phyloP scores from a whole-genome alignment of 2,329 filamentous ascomycete genomes.

The Hypomyces rosellus region DNA sequence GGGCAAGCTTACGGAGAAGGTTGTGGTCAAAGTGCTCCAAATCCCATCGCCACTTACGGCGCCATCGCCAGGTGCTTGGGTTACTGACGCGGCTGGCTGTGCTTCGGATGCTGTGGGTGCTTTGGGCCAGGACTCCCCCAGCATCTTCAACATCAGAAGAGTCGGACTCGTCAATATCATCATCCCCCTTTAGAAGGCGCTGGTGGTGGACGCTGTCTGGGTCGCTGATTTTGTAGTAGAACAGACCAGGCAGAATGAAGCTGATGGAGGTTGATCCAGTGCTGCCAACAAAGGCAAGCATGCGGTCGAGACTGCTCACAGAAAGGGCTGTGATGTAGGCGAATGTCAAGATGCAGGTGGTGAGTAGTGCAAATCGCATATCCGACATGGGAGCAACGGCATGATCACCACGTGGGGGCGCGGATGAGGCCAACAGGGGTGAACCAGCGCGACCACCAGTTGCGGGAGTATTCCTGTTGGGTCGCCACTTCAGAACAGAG shows the following conservation, averaged over 20 bases:
- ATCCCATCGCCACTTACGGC: slow-evolving; percentile 53
- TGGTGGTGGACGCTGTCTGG: slow-evolving; percentile 85
- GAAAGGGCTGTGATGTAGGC: slow-evolving; percentile 88
- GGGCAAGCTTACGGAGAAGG: slow-evolving; percentile 63
- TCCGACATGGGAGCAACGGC: slow-evolving; percentile 68
- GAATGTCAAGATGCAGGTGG: slow-evolving; percentile 74
- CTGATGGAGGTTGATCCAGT: slow-evolving; percentile 94
- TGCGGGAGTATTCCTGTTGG: slow-evolving; percentile 39
- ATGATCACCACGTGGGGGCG: slow-evolving; percentile 41
- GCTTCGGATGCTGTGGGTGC: slow-evolving; percentile 40
- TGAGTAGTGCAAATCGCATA: slow-evolving; percentile 80
- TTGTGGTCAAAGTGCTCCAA: slow-evolving; percentile 58
- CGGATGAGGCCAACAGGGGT: slow-evolving; percentile 34
- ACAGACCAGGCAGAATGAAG: slow-evolving; percentile 91
- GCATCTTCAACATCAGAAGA: slow-evolving; percentile 46
- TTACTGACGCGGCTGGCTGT: slow-evolving; percentile 30
- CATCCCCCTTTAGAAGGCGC: slow-evolving; percentile 81
- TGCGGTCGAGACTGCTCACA: slow-evolving; percentile 80
- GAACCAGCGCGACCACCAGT: slow-evolving; percentile 33
- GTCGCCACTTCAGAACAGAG: slow-evolving; percentile 89
- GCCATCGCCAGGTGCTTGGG: slow-evolving; percentile 41
- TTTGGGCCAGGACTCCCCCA: slow-evolving; percentile 34
- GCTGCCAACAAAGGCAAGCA: slow-evolving; percentile 90
- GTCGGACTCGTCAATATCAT: slow-evolving; percentile 61
- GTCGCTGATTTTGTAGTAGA: slow-evolving; percentile 97